Conservation (phyloP, 2,329 filamentous ascomycete genomes). For the Byssoonygena ceratinophila region DNA sequence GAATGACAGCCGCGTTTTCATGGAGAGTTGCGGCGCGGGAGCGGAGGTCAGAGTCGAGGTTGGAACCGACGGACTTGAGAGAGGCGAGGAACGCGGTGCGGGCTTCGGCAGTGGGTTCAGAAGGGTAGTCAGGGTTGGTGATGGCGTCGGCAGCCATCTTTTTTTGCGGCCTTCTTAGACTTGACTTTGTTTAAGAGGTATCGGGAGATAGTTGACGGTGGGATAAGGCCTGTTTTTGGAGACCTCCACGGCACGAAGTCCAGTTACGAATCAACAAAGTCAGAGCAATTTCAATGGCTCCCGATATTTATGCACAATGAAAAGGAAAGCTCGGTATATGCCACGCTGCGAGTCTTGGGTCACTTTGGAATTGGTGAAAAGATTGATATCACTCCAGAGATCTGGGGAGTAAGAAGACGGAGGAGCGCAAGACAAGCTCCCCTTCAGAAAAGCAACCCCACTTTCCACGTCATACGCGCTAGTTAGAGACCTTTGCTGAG, state of each 20-base stretch:
- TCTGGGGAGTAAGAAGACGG: not conserved
- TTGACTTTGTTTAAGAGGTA: not conserved
- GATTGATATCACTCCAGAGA: not conserved
- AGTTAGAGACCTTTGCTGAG: not conserved
- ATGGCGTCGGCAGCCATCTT: not conserved
- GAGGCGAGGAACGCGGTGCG: conserved; percentile 37
- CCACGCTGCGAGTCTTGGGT: not conserved
- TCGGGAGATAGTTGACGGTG: too few relatives aligned
- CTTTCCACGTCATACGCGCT: conserved; percentile 4
- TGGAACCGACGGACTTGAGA: conserved; percentile 35
- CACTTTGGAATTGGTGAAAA: not conserved
- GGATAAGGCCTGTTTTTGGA: too few relatives aligned
- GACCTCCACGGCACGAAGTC: too few relatives aligned
- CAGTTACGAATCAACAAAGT: not conserved
- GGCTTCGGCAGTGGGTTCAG: conserved; percentile 34
- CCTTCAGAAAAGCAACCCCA: not conserved
- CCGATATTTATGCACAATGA: not conserved
- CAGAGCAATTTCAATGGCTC: too few relatives aligned
- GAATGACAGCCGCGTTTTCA: conserved; percentile 43
- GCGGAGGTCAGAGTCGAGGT: conserved; percentile 44
- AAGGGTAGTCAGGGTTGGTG: not conserved
- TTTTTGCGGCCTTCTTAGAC: not conserved
- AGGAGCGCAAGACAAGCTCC: not conserved
- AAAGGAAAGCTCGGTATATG: too few relatives aligned
- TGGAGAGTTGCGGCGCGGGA: conserved; percentile 48